Percentiles rank a stretch among this genome's conserved stretches.
These are phyloP conservation scores for Oryza glumipatula DNA, from an alignment of 176 grass and related monocot genomes.

Conservation along the genomic window DNA sequence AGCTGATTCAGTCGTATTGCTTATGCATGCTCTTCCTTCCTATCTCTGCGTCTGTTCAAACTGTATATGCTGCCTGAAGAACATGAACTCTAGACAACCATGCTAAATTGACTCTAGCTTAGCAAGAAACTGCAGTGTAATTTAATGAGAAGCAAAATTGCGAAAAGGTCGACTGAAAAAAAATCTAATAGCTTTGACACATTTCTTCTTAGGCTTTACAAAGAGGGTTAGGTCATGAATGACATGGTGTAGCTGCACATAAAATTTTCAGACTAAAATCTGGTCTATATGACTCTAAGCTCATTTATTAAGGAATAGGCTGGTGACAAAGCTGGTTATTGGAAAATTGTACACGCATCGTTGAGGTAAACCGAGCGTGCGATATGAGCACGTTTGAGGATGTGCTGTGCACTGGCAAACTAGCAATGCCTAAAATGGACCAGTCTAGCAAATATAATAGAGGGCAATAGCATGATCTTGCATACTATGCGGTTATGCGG, in stretches of 20 bases:
- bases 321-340: slow-evolving; percentile 17
- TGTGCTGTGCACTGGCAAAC: neutral
- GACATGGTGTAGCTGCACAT: neutral
- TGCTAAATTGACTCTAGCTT: neutral
- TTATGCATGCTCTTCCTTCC: neutral
- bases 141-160: neutral
- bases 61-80: neutral
- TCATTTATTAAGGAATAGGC: slow-evolving; percentile 24
- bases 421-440: slow-evolving; percentile 49
- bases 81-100: neutral
- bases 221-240: slow-evolving; percentile 8
- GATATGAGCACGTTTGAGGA: slow-evolving; percentile 11
- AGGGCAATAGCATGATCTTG: slow-evolving; percentile 30
- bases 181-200: slow-evolving; percentile 12
- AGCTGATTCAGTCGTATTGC: neutral
- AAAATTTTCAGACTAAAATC: slow-evolving; percentile 33
- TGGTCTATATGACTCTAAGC: slow-evolving; percentile 8
- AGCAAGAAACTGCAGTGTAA: neutral
- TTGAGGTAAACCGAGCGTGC: slow-evolving; percentile 39
- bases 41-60: neutral
- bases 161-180: neutral
- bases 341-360: neutral
- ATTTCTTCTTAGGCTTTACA: slow-evolving; percentile 29
- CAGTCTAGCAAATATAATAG: slow-evolving; percentile 39
- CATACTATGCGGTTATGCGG: neutral